These are phyloP conservation scores for Syncephalastrum sp. DNA, from an alignment of 371 early-diverging fungal species.

Conservation along the genomic window DNA sequence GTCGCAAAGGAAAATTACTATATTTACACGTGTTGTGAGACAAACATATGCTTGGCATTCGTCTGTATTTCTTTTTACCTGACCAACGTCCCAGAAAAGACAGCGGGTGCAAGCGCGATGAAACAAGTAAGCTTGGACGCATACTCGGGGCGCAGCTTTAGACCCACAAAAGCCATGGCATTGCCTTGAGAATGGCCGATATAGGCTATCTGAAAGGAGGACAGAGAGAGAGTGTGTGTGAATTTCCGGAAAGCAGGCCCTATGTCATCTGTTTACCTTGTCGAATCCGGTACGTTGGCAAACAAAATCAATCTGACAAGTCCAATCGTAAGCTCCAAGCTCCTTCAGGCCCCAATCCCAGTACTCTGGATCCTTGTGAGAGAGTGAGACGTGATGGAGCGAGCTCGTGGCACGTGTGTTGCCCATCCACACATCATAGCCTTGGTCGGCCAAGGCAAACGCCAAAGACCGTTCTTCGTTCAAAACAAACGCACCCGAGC, in stretches of 20 bases:
- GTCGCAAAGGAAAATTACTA: slow-evolving; percentile 29
- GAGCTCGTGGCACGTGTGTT: slow-evolving; percentile 39
- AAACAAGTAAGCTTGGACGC: slow-evolving; percentile 45
- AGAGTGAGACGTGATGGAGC: slow-evolving; percentile 24
- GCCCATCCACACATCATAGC: slow-evolving; percentile 58
- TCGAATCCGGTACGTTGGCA: slow-evolving; percentile 19
- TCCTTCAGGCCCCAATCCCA: slow-evolving; percentile 63
- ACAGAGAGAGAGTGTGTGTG: neutral
- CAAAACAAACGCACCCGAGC: slow-evolving; percentile 54
- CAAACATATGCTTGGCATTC: neutral
- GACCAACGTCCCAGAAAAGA: slow-evolving; percentile 48
- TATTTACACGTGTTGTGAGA: slow-evolving; percentile 1
- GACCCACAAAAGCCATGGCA: slow-evolving; percentile 53
- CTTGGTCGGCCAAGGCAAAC: slow-evolving; percentile 48
- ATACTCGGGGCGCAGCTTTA: slow-evolving; percentile 40
- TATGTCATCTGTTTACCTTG: slow-evolving; percentile 18
- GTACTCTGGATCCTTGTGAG: slow-evolving; percentile 37
- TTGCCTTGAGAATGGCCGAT: slow-evolving; percentile 66
- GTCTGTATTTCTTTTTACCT: slow-evolving; percentile 22
- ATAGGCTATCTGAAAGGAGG: slow-evolving; percentile 35
- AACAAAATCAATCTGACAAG: slow-evolving; percentile 46
- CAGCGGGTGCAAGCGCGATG: slow-evolving; percentile 58
- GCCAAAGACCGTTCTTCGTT: slow-evolving; percentile 53
- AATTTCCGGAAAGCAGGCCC: neutral
- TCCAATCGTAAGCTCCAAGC: slow-evolving; percentile 47